Evolutionary conservation across 371 early-diverging fungal genomes (phyloP), one percentile per base, ranked within the genome.

Genomic region (Rhizopus microsporus): DNA sequence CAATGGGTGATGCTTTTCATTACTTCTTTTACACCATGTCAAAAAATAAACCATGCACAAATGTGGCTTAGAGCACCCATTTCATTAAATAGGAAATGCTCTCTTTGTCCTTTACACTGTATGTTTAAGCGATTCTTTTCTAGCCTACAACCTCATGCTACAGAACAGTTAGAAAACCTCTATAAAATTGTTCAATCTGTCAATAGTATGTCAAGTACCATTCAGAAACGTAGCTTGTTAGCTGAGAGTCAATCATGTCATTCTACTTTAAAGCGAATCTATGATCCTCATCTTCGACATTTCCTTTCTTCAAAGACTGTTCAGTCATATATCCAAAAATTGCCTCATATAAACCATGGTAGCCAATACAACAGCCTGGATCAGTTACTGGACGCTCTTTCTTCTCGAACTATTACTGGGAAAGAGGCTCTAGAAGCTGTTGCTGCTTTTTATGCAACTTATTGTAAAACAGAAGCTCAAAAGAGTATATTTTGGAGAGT

Each of bases 11-110:
- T 35, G 83, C 82, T 42, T 91, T 91, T 65, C 92, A 91, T 56
- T 91, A 91, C 60, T 91, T 88, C 62, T 86, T 87, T 47, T 91
- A 89, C 49, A 63, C 75, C 23, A 84, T 87, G 85, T 40, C 53
- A 10, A 73, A 77, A 23, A 34, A 45, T 2, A 40, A 53, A 9
- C 17, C 15, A 0, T 15, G 5, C 29, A 46, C 29, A 51, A 38
- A 17, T 32, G 61, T 60, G 55, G 61, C 54, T 60, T 55, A 50
- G 57, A 51, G 23, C 23, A 23, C 23, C 23, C 23, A 23, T 23
- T 23, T 23, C 23, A 23, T 23, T 23, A 23, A 23, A 23, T 23
- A 23, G 23, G 23, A 37, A 37, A 37, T 37, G 38, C 12, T 48
- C 29, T 37, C 49, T 47, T 40, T 50, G 16, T 5, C 33, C n/a